Evolutionary conservation across 176 grass and related monocot genomes (phyloP), one percentile per base, ranked within the genome.

Genomic region (Rhynchospora breviuscula): DNA sequence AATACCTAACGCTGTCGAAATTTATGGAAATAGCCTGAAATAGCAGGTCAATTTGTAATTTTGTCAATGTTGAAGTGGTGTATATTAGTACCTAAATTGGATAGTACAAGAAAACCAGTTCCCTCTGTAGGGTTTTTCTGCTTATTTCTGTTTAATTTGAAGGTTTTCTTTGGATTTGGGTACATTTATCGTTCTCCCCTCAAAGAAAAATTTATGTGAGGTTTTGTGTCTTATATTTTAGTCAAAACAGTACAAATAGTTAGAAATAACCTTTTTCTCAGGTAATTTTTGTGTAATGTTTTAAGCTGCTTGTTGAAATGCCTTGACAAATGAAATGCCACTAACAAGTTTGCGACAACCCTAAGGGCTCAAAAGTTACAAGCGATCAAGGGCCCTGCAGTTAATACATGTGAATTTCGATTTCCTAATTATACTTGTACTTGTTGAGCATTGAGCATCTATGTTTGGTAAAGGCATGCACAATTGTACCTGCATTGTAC

Each of bases 241-340:
- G 21, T 78, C 43, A 79, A 59, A 61, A 18, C 14, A 62, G 14
- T 26, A 80, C 78, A 61, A 40, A 31, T 10, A 45, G 9, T 62
- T 80, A 40, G 15, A 80, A 80, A 3, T 33, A 10, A 62, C 56
- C 13, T 79, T 33, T 79, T 10, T 61, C 77, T 60, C 23, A 10
- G 25, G 25, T 35, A 7, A 31, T 35, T 79, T 11, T 79, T 59
- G 52, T 45, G 52, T 18, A 59, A 79, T 60, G 54, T n/a, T 6
- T 44, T 52, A 58, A 59, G 13, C 10, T 79, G 77, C 35, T 62
- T 80, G 78, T 80, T 57, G 35, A 80, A 80, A 80, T 80, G 54
- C 25, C 52, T 19, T 78, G 73, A 78, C 22, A 56, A 26, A 26
- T 64, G 11, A 71, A 71, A 26, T 14, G 7, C 47, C 10, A 53